A percentile compares a stretch with the other conserved stretches of the same genome.
These are phyloP conservation scores for Draba incana DNA, from an alignment of 345 rosid genomes.

Conservation along the genomic window DNA sequence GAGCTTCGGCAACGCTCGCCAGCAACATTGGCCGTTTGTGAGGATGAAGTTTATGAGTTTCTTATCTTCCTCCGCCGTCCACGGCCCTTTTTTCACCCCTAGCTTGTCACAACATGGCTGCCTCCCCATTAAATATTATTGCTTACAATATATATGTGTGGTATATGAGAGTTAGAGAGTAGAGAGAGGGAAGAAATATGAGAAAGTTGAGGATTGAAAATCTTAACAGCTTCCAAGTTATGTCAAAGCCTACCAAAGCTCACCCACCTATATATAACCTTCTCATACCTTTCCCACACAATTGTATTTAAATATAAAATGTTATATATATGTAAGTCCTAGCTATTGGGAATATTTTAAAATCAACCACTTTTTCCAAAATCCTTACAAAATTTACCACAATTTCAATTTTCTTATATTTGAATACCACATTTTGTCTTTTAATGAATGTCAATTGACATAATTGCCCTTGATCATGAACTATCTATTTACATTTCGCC, in stretches of 20 bases:
- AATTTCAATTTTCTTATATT: too few relatives aligned
- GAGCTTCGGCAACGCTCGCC: constrained; percentile 77
- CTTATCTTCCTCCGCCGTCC: constrained; percentile 81
- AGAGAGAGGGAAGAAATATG: neutral
- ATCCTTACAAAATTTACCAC: too few relatives aligned
- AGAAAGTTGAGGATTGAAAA: constrained; percentile 7
- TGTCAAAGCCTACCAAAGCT: constrained; percentile 43
- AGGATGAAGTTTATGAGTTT: constrained; percentile 67
- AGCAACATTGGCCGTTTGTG: constrained; percentile 74
- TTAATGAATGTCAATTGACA: too few relatives aligned
- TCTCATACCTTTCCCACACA: constrained; percentile 15
- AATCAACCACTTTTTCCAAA: too few relatives aligned
- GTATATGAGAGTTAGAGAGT: constrained; percentile 6
- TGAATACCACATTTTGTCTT: too few relatives aligned
- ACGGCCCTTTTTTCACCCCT: constrained; percentile 78
- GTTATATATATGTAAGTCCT: neutral
- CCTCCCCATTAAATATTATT: constrained; percentile 39
- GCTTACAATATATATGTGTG: neutral
- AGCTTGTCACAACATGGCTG: constrained; percentile 80
- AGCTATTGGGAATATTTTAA: too few relatives aligned
- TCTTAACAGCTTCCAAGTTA: constrained; percentile 30
- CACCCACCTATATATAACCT: constrained; percentile 46
- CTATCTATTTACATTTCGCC: too few relatives aligned
- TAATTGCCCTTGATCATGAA: too few relatives aligned
- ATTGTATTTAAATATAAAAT: neutral